These are phyloP conservation scores for Astrocystis sublimbata DNA, from an alignment of 495 filamentous ascomycete genomes.

Conservation along the genomic window DNA sequence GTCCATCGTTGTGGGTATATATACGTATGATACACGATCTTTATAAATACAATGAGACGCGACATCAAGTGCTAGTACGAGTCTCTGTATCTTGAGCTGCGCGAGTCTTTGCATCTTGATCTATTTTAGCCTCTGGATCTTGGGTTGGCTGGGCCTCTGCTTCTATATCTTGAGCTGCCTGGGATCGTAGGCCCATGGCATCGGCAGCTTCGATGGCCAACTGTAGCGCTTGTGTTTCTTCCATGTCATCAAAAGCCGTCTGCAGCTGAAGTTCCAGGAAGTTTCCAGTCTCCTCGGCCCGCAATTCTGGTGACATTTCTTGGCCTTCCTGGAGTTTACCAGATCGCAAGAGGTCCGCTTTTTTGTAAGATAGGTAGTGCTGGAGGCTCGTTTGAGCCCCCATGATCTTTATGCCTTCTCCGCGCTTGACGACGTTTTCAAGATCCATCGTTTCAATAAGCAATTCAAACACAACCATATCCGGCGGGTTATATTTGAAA, in stretches of 20 bases:
- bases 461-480: conserved; percentile 44
- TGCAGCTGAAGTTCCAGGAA: conserved; percentile 27
- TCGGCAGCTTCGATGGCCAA: conserved; percentile 46
- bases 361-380: conserved; percentile 22
- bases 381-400: conserved; percentile 36
- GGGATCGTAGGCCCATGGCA: conserved; percentile 56
- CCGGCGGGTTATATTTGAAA: conserved; percentile 53
- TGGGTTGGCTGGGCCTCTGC: too few relatives aligned
- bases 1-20: background rate
- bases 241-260: conserved; percentile 17
- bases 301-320: conserved; percentile 20
- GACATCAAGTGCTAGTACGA: background rate
- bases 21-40: background rate
- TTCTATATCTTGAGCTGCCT: too few relatives aligned
- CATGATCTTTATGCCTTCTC: conserved; percentile 35
- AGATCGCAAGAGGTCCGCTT: conserved; percentile 21
- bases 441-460: conserved; percentile 39
- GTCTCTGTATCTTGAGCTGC: conserved; percentile 3
- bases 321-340: conserved; percentile 16
- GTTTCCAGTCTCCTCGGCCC: conserved; percentile 27
- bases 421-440: conserved; percentile 33
- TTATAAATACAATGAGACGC: background rate
- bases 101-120: too few relatives aligned
- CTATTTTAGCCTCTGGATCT: too few relatives aligned
- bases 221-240: conserved; percentile 39